Evolutionary conservation across 2,329 filamentous ascomycete species (phyloP).

Genomic region (Cordyceps tenuipes): DNA sequence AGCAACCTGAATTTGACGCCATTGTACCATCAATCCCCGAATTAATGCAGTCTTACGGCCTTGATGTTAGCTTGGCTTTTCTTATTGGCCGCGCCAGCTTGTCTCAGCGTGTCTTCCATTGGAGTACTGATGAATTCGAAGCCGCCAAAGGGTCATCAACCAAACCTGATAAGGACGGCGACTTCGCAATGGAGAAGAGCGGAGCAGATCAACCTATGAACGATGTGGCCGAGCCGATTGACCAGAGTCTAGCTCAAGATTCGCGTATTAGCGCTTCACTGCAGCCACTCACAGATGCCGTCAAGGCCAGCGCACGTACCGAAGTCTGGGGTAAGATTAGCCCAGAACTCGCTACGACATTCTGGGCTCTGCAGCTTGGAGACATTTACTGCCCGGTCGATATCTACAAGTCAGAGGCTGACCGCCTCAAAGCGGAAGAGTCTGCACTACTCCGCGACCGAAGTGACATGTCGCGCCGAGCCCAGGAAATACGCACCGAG

Average conservation of each 20-base stretch:
- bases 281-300: slow-evolving; percentile 61
- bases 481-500: slow-evolving; percentile 53
- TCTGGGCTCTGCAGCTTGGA: slow-evolving; percentile 82
- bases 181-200: slow-evolving; percentile 42
- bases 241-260: slow-evolving; percentile 20
- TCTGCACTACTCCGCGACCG: slow-evolving; percentile 62
- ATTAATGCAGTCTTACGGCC: slow-evolving; percentile 68
- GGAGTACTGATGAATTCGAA: slow-evolving; percentile 30
- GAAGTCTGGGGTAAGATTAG: slow-evolving; percentile 63
- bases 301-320: slow-evolving; percentile 52
- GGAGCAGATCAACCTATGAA: slow-evolving; percentile 20
- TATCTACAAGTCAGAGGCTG: slow-evolving; percentile 70
- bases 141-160: slow-evolving; percentile 22
- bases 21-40: slow-evolving; percentile 67
- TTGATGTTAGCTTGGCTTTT: slow-evolving; percentile 77
- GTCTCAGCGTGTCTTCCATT: slow-evolving; percentile 50
- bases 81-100: slow-evolving; percentile 72
- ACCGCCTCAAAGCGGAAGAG: slow-evolving; percentile 58
- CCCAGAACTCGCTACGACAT: slow-evolving; percentile 76
- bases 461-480: slow-evolving; percentile 61
- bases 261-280: slow-evolving; percentile 36
- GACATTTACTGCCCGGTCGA: slow-evolving; percentile 70
- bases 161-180: slow-evolving; percentile 45
- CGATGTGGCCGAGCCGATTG: slow-evolving; percentile 20
- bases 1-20: slow-evolving; percentile 66